phyloP scores from a whole-genome alignment of 1,284 basidiomycete species.

The Xerocomus minutiporus region DNA sequence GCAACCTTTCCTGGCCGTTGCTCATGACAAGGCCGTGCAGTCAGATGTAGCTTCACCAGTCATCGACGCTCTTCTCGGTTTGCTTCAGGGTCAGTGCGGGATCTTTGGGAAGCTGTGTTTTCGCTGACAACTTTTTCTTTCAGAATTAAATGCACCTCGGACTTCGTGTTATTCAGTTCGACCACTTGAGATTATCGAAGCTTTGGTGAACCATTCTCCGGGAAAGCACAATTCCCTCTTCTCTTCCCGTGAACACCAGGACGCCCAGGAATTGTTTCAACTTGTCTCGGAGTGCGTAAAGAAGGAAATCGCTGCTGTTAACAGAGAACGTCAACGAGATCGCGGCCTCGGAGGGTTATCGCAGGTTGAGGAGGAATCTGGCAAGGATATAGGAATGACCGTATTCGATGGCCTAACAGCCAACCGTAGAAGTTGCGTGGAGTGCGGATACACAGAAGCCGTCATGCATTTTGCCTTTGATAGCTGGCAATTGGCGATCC shows the following conservation, averaged over 20 bases:
- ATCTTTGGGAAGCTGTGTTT: constrained; percentile 1
- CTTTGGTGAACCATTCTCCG: constrained; percentile 55
- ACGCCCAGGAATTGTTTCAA: constrained; percentile 94
- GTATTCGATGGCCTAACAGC: constrained; percentile 82
- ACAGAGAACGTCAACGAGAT: constrained; percentile 61
- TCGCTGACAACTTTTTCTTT: constrained; percentile 10
- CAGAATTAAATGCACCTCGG: constrained; percentile 71
- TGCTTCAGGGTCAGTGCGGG: constrained; percentile 54
- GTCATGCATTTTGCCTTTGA: constrained; percentile 85
- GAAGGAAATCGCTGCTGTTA: constrained; percentile 65
- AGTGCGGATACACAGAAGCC: constrained; percentile 84
- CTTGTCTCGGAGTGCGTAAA: constrained; percentile 84
- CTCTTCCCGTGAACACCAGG: constrained; percentile 86
- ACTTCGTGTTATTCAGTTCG: constrained; percentile 57
- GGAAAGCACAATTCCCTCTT: constrained; percentile 64
- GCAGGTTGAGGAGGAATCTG: constrained; percentile 30
- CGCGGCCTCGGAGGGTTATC: constrained; percentile 59
- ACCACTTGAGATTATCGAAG: constrained; percentile 67
- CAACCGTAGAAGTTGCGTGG: constrained; percentile 73
- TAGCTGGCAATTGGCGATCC: constrained; percentile 75
- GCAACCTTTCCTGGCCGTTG: constrained; percentile 65
- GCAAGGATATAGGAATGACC: constrained; percentile 50
- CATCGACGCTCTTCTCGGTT: constrained; percentile 68
- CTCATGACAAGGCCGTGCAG: constrained; percentile 69
- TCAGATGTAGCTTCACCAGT: constrained; percentile 80